phyloP scores from a whole-genome alignment of 2,329 filamentous ascomycete species.

The Tolypocladium amazonense region DNA sequence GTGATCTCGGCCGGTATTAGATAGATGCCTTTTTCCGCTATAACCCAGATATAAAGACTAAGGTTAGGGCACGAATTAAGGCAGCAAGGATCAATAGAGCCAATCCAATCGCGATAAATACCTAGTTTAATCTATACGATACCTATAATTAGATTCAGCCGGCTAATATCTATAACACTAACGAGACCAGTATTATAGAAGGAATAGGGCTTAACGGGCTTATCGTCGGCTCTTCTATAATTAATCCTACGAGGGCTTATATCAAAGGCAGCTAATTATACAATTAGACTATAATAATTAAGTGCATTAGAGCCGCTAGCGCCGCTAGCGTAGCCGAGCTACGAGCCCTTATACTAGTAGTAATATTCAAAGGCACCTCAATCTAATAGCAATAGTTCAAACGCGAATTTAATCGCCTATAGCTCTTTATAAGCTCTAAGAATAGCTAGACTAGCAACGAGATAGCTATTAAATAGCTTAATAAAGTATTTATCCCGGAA shows the following conservation, averaged over 20 bases:
- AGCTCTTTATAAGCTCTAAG: too few relatives aligned
- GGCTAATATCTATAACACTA: neutral
- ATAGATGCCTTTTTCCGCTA: conserved; percentile 35
- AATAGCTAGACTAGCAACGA: too few relatives aligned
- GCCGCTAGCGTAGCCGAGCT: too few relatives aligned
- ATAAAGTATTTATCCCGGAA: too few relatives aligned
- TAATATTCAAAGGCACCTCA: too few relatives aligned
- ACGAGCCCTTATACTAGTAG: too few relatives aligned
- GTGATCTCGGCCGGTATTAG: too few relatives aligned
- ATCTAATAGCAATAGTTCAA: too few relatives aligned
- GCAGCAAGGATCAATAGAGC: neutral
- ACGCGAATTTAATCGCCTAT: too few relatives aligned
- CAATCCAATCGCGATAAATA: neutral
- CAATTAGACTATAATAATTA: neutral
- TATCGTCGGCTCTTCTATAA: neutral
- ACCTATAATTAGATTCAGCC: neutral
- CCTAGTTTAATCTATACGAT: neutral
- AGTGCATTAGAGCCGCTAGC: neutral
- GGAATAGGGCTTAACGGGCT: neutral
- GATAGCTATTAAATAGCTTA: too few relatives aligned
- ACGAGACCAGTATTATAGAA: neutral
- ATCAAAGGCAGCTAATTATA: neutral
- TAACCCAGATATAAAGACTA: conserved; percentile 30
- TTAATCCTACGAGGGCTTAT: neutral
- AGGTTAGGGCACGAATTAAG: conserved; percentile 1